Conservation (phyloP, 2,329 filamentous ascomycete species). For the Paramyrothecium roridum region DNA sequence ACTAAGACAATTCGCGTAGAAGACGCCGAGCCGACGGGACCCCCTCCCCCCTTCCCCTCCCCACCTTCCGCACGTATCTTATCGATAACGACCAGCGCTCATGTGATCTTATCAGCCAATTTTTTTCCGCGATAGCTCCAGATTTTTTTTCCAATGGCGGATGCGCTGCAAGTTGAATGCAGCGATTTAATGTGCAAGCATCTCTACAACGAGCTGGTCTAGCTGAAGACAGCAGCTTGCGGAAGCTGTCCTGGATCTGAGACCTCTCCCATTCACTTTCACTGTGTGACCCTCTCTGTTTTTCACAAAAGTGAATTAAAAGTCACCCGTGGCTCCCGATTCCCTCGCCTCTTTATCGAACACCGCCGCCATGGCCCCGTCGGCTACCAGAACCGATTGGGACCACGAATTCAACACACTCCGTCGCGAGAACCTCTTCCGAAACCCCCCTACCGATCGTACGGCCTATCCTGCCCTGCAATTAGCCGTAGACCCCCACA, state of each 20-base stretch:
- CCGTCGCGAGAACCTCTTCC: conserved; percentile 83
- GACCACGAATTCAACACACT: conserved; percentile 82
- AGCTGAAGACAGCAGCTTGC: neutral
- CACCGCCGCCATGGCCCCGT: conserved; percentile 46
- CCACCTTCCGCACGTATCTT: conserved; percentile 8
- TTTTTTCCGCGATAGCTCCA: conserved; percentile 19
- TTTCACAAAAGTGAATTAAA: no score
- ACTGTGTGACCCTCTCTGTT: no score
- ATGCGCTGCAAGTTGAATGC: conserved; percentile 22
- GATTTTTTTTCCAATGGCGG: conserved; percentile 18
- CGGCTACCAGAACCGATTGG: conserved; percentile 69
- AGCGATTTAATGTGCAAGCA: conserved; percentile 2
- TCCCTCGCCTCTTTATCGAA: neutral
- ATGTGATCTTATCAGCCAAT: conserved; percentile 17
- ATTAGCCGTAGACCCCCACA: conserved; percentile 83
- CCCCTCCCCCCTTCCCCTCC: neutral
- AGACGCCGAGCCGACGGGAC: neutral
- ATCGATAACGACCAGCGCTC: conserved; percentile 23
- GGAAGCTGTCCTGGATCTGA: no score
- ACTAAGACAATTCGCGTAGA: no score
- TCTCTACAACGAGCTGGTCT: neutral
- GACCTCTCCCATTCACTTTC: no score
- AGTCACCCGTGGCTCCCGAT: neutral
- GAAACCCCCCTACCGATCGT: conserved; percentile 80
- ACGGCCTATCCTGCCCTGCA: conserved; percentile 86